phyloP scores from a whole-genome alignment of 2,329 filamentous ascomycete genomes.

The Aureobasidium sp. region DNA sequence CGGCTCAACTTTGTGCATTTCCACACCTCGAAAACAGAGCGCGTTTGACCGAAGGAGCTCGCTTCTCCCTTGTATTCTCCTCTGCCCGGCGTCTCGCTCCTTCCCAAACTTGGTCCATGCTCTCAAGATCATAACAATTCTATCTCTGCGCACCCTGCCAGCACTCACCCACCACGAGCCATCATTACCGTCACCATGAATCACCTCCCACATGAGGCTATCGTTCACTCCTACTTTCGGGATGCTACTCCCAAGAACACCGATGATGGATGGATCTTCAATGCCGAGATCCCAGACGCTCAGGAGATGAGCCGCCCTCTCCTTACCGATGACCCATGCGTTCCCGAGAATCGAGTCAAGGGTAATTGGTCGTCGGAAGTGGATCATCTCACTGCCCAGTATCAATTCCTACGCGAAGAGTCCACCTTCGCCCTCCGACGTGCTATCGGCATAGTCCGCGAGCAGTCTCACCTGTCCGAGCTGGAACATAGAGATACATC shows the following conservation, averaged over 20 bases:
- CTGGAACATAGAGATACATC: slow-evolving; percentile 42
- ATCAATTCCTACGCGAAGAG: slow-evolving; percentile 80
- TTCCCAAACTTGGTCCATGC: background rate
- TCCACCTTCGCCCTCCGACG: slow-evolving; percentile 73
- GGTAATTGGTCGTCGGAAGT: slow-evolving; percentile 66
- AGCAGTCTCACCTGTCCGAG: slow-evolving; percentile 64
- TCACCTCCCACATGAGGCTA: background rate
- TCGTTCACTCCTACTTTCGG: background rate
- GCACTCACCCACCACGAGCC: background rate
- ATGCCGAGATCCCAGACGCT: background rate
- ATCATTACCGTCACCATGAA: background rate
- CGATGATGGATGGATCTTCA: background rate
- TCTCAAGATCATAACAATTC: background rate
- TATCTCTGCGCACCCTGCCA: background rate
- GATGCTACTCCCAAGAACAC: background rate
- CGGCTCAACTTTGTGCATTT: background rate
- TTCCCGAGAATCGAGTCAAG: slow-evolving; percentile 55
- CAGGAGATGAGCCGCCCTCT: slow-evolving; percentile 11
- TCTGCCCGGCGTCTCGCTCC: background rate
- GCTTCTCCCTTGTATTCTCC: background rate
- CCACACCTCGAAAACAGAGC: background rate
- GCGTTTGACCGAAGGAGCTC: background rate
- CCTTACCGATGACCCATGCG: background rate
- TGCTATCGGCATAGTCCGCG: slow-evolving; percentile 65
- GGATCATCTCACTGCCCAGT: slow-evolving; percentile 77